These are phyloP conservation scores for Gelatoporia subvermispora DNA, from an alignment of 768 basidiomycete genomes.

Conservation along the genomic window DNA sequence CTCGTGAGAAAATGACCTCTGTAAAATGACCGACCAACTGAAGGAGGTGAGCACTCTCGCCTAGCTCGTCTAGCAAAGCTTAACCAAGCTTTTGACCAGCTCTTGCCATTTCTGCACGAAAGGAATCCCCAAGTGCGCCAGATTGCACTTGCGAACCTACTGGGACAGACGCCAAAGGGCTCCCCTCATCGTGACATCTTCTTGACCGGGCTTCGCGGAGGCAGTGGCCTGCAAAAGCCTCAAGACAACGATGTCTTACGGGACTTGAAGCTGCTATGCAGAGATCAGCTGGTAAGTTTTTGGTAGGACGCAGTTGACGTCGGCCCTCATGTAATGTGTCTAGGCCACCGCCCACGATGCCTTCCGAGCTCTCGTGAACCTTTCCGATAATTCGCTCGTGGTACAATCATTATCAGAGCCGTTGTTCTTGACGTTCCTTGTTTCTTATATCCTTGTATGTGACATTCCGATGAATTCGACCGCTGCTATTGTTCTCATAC, in stretches of 20 bases:
- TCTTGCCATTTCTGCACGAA: slow-evolving; percentile 81
- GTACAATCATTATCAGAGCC: slow-evolving; percentile 63
- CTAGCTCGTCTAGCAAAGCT: not conserved
- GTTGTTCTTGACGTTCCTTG: slow-evolving; percentile 72
- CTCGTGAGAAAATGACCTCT: not conserved
- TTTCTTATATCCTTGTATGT: slow-evolving; percentile 86
- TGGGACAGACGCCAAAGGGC: slow-evolving; percentile 72
- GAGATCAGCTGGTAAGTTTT: slow-evolving; percentile 74
- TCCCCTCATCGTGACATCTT: slow-evolving; percentile 74
- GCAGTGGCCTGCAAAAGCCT: slow-evolving; percentile 49
- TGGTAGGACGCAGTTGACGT: slow-evolving; percentile 1
- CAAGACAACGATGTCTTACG: slow-evolving; percentile 67
- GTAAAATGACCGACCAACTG: slow-evolving; percentile 28
- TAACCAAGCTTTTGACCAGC: slow-evolving; percentile 35
- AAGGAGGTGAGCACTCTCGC: slow-evolving; percentile 29
- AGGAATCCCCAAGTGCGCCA: slow-evolving; percentile 84
- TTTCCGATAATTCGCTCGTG: slow-evolving; percentile 78
- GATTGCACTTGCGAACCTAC: slow-evolving; percentile 78
- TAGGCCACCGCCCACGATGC: slow-evolving; percentile 93
- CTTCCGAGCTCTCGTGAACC: slow-evolving; percentile 88
- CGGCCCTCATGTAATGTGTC: not conserved
- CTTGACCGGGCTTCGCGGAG: slow-evolving; percentile 52
- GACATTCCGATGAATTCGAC: not conserved
- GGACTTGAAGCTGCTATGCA: slow-evolving; percentile 81
- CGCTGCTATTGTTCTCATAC: slow-evolving; percentile 8